Percentiles rank a stretch among this genome's conserved stretches.
Evolutionary conservation across 1,284 basidiomycete genomes (phyloP).

Genomic region (Boletus chippewaensis): DNA sequence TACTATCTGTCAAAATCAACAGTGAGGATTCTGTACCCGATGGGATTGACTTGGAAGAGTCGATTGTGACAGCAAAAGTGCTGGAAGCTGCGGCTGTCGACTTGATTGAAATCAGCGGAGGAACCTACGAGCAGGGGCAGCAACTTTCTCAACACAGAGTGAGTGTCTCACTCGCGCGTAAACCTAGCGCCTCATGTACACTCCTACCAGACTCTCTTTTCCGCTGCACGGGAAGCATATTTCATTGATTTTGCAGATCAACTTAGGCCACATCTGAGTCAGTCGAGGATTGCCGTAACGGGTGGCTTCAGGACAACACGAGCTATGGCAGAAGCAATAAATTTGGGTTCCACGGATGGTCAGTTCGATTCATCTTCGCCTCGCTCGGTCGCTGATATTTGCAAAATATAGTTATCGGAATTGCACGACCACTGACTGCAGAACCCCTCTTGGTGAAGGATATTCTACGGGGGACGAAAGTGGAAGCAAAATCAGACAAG

Average conservation of each 20-base stretch:
- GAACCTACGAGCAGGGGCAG: constrained; percentile 37
- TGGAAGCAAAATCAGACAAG: constrained; percentile 28
- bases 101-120: constrained; percentile 45
- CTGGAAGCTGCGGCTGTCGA: constrained; percentile 42
- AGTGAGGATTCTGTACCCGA: constrained; percentile 28
- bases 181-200: background rate
- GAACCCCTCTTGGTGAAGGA: constrained; percentile 40
- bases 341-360: constrained; percentile 29
- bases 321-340: constrained; percentile 38
- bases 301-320: constrained; percentile 41
- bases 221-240: constrained; percentile 35
- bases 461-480: constrained; percentile 33
- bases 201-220: constrained; percentile 28
- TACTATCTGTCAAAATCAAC: constrained; percentile 45
- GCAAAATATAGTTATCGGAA: constrained; percentile 34
- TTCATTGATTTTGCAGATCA: constrained; percentile 39
- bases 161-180: constrained; percentile 15
- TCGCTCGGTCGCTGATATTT: background rate
- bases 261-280: constrained; percentile 33
- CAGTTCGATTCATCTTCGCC: constrained; percentile 2
- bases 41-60: constrained; percentile 36
- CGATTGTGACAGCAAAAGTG: constrained; percentile 36
- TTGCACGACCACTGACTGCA: constrained; percentile 39
- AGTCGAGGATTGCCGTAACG: constrained; percentile 38
- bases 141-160: constrained; percentile 14